phyloP scores from a whole-genome alignment of 495 filamentous ascomycete species.

The Pseudevernia furfuracea region DNA sequence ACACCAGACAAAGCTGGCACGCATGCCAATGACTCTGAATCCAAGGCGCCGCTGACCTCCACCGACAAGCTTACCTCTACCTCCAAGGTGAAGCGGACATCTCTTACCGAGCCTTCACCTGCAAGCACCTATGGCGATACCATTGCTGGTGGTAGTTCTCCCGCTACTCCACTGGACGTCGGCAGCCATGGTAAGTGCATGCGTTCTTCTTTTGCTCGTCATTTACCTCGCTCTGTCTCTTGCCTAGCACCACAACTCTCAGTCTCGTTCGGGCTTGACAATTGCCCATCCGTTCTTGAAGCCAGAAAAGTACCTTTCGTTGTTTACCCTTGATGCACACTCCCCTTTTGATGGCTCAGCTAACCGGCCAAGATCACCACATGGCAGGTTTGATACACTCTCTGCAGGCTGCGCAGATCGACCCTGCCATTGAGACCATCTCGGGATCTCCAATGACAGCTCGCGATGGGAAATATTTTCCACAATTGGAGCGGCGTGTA shows the following conservation, averaged over 20 bases:
- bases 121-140: conserved; percentile 35
- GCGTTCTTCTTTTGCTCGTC: not conserved
- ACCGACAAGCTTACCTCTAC: conserved; percentile 17
- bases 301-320: not conserved
- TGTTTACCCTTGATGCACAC: not conserved
- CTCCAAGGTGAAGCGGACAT: conserved; percentile 18
- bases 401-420: conserved; percentile 17
- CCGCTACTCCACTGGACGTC: conserved; percentile 28
- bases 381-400: conserved; percentile 19
- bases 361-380: not conserved
- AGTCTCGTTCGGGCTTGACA: not conserved
- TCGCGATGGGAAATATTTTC: conserved; percentile 12
- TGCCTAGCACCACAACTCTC: not conserved
- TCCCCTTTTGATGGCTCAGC: not conserved
- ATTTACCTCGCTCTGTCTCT: not conserved
- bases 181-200: conserved; percentile 21
- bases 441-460: conserved; percentile 22
- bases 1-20: conserved; percentile 21
- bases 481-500: conserved; percentile 10
- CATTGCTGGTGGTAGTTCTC: conserved; percentile 26
- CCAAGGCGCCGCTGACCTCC: conserved; percentile 14
- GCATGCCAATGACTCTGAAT: not conserved
- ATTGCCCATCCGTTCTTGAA: not conserved
- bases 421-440: conserved; percentile 22
- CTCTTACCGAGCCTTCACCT: conserved; percentile 31